Conservation (phyloP, 129 eudicot species). For the Flaveria trinervia region DNA sequence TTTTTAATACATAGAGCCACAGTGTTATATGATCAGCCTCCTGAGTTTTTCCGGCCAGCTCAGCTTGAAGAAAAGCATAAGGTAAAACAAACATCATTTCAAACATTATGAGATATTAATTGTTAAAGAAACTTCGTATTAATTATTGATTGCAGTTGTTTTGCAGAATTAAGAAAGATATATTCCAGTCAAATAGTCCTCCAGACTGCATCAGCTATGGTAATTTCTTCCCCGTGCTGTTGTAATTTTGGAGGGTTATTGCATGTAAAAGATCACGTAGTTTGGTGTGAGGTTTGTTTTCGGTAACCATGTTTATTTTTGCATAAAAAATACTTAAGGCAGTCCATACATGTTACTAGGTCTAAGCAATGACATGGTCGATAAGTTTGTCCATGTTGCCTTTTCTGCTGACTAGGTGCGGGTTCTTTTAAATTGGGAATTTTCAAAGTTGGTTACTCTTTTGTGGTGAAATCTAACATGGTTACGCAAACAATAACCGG, state of each 20-base stretch:
- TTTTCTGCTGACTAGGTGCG: background rate
- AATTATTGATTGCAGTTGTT: conserved; percentile 65
- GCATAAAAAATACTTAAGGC: background rate
- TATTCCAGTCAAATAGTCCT: conserved; percentile 47
- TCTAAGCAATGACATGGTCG: background rate
- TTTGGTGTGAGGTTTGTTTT: background rate
- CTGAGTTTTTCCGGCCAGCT: conserved; percentile 88
- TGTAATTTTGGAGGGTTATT: background rate
- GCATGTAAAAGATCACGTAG: background rate
- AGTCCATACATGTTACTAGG: background rate
- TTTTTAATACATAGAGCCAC: conserved; percentile 60
- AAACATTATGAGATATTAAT: conserved; percentile 13
- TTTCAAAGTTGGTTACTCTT: background rate
- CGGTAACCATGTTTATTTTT: background rate
- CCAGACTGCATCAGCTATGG: conserved; percentile 87
- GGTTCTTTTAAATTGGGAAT: background rate
- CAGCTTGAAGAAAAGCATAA: conserved; percentile 79
- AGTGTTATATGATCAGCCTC: conserved; percentile 96
- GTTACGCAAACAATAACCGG: background rate
- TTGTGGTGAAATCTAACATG: background rate
- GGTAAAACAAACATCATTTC: conserved; percentile 39
- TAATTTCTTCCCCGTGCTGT: conserved; percentile 27
- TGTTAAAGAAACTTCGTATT: conserved; percentile 13
- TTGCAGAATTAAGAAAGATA: conserved; percentile 63
- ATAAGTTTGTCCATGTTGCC: background rate